Evolutionary conservation across 805 yeast genomes (phyloP).

Genomic region (Metschnikowia santaceciliae): DNA sequence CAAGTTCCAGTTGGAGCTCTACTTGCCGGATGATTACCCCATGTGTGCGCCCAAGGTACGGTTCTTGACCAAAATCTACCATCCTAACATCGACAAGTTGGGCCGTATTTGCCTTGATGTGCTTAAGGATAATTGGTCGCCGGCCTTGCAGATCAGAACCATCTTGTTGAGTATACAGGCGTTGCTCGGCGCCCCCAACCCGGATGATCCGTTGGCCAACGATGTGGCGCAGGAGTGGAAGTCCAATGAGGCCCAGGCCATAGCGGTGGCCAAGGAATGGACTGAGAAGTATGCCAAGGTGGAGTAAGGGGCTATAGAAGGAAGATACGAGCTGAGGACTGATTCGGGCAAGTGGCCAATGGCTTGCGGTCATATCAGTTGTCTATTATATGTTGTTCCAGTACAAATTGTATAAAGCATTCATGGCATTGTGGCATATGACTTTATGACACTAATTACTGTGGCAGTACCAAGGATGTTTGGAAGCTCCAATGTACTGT

Average conservation of each 20-base stretch:
- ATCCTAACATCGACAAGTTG: conserved; percentile 91
- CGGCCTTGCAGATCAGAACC: conserved; percentile 94
- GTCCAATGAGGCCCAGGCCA: conserved; percentile 74
- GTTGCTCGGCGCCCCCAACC: conserved; percentile 90
- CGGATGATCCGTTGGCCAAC: conserved; percentile 96
- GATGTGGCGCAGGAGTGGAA: conserved; percentile 98
- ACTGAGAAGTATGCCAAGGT: conserved; percentile 53
- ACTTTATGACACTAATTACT: too few species aligned
- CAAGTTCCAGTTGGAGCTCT: conserved; percentile 78
- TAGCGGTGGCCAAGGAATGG: conserved; percentile 76
- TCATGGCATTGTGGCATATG: too few species aligned
- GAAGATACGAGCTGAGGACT: neutral
- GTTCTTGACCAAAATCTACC: conserved; percentile 89
- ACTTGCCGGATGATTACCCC: conserved; percentile 94
- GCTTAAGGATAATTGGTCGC: conserved; percentile 93
- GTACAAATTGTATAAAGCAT: too few species aligned
- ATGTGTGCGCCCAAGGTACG: conserved; percentile 97
- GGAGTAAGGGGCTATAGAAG: neutral
- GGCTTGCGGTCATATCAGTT: too few species aligned
- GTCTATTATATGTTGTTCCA: too few species aligned
- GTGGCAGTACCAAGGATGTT: too few species aligned
- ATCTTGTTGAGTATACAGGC: conserved; percentile 90
- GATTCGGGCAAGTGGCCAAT: too few species aligned
- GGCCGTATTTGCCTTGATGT: conserved; percentile 97
- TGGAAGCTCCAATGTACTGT: too few species aligned